A percentile compares a stretch with the other conserved stretches of the same genome.
Evolutionary conservation across 2,329 filamentous ascomycete species (phyloP).

Genomic region (Pyrenophora seminiperda): DNA sequence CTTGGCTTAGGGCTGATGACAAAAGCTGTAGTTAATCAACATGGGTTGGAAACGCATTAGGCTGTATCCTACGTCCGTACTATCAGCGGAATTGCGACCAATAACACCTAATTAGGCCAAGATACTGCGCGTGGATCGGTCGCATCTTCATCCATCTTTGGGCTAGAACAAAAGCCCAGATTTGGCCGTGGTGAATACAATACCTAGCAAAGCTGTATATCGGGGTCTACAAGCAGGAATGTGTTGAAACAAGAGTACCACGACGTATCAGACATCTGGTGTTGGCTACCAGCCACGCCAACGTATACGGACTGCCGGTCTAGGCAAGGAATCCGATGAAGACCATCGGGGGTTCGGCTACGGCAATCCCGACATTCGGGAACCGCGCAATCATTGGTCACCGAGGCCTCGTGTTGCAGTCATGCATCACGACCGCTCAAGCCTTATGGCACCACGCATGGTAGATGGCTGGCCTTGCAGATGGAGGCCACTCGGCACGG

Average conservation of each 20-base stretch:
- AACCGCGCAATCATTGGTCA: no score
- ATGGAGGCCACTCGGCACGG: neutral
- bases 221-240: neutral
- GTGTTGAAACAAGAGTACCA: no score
- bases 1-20: slow-evolving; percentile 3
- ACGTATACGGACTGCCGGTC: no score
- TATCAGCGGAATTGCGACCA: no score
- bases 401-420: neutral
- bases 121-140: slow-evolving; percentile 16
- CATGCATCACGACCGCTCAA: neutral
- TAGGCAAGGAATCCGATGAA: neutral
- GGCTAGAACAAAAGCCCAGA: slow-evolving; percentile 8
- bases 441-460: neutral
- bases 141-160: slow-evolving; percentile 9
- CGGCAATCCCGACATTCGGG: no score
- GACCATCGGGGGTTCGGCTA: no score
- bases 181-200: neutral
- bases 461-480: neutral
- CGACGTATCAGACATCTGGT: no score
- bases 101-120: slow-evolving; percentile 6
- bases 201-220: slow-evolving; percentile 1
- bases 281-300: no score
- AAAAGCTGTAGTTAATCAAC: neutral
- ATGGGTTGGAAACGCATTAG: no score
- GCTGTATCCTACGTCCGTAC: no score